Base-by-base conservation (phyloP, 345 rosid genomes). In the Mangifera indica region DNA sequence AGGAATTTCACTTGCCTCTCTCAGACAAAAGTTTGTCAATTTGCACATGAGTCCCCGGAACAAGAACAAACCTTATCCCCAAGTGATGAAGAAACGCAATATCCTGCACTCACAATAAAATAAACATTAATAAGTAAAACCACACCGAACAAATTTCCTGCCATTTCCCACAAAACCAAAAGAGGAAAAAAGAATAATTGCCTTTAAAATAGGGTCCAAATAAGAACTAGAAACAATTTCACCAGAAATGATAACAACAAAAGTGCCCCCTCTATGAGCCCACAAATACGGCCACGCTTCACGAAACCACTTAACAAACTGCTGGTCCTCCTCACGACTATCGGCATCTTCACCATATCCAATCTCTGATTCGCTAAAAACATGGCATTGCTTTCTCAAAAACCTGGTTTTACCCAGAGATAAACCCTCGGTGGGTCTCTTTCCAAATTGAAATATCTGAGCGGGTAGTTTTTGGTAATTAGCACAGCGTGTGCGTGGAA, bases 211-310 rank as follows among this genome's bases (percentile, higher is more conserved):
- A 26, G 86, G 71, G 69, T 90, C 96, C 78, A 89, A 84, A 71
- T 26, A 79, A 10, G 86, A 81, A 71, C 94, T 81, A 12, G 81
- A 63, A 21, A 87, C 85, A 55, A 90, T 83, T 72, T 86, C 96
- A 10, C 91, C 93, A 66, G 93, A 87, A 67, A 93, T 77, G 67
- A 90, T 77, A 46, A 87, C 91, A 29, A 91, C 92, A 67, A 90
- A 93, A 32, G 93, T 88, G 32, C 87, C 78, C 10, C 93, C 93
- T 60, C 97, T 78, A 74, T 92, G 90, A 2, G 96, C 99, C 90
- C 92, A 88, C 11, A 95, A 78, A 83, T 92, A 95, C 14, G 98
- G 99, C 97, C 99, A 95, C 0, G 97, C 99, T 81, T 95, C 99
- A 32, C 93, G 91, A 63, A 95, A 95, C 98, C 98, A 90, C 81